Evolutionary conservation across 495 filamentous ascomycete species (phyloP).

Genomic region (Hypoxylon cercidicola): DNA sequence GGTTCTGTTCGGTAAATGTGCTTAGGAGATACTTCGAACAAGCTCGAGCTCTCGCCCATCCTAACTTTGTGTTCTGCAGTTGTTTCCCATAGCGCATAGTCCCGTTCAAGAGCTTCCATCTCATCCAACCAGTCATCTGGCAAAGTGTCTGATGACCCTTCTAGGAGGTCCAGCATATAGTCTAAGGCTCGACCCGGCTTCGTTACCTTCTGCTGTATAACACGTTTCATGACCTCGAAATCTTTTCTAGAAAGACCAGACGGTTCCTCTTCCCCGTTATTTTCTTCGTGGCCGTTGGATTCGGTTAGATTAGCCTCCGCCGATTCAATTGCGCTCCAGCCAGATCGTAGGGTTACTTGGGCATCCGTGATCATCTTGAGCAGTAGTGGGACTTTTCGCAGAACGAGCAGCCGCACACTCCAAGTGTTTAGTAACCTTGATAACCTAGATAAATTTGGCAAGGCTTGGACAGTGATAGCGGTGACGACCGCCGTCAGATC

Average conservation of each 20-base stretch:
- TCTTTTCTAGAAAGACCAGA: slow-evolving; percentile 58
- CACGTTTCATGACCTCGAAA: slow-evolving; percentile 68
- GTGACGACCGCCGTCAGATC: slow-evolving; percentile 91
- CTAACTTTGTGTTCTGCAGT: slow-evolving; percentile 53
- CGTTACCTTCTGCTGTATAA: slow-evolving; percentile 74
- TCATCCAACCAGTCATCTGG: slow-evolving; percentile 89
- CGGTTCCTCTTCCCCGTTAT: slow-evolving; percentile 5
- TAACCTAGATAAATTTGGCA: slow-evolving; percentile 82
- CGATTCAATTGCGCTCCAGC: slow-evolving; percentile 67
- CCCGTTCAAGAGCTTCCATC: slow-evolving; percentile 80
- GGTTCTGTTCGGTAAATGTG: slow-evolving; percentile 15
- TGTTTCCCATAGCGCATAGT: slow-evolving; percentile 80
- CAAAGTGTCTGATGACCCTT: slow-evolving; percentile 82
- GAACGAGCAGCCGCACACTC: slow-evolving; percentile 77
- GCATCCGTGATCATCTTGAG: slow-evolving; percentile 72
- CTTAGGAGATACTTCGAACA: slow-evolving; percentile 7
- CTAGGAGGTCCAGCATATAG: slow-evolving; percentile 82
- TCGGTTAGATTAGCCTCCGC: slow-evolving; percentile 36
- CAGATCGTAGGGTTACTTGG: slow-evolving; percentile 69
- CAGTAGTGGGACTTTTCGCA: slow-evolving; percentile 75
- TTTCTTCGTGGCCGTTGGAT: slow-evolving; percentile 2
- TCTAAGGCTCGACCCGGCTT: slow-evolving; percentile 80
- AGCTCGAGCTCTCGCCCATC: slow-evolving; percentile 45
- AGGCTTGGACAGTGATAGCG: slow-evolving; percentile 83
- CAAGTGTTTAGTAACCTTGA: slow-evolving; percentile 75